Evolutionary conservation across 1,284 basidiomycete species (phyloP).

Genomic region (Abortiporus biennis): DNA sequence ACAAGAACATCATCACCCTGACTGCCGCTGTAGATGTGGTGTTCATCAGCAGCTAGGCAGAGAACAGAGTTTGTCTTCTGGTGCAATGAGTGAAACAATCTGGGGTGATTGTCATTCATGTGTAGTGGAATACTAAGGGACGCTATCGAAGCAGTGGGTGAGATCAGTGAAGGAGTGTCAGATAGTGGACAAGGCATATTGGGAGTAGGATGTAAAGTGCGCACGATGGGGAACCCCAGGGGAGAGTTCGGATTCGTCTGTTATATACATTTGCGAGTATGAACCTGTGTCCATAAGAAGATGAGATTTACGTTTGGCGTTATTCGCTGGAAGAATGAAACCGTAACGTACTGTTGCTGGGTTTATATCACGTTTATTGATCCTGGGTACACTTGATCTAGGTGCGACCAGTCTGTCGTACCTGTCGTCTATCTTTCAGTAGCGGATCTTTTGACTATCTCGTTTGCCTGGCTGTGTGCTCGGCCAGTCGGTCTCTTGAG

Average conservation of each 20-base stretch:
- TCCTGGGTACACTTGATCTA: too few relatives aligned
- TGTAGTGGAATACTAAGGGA: slow-evolving; percentile 19
- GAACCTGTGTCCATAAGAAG: too few relatives aligned
- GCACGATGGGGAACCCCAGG: slow-evolving; percentile 18
- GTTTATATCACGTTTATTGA: too few relatives aligned
- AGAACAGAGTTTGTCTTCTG: slow-evolving; percentile 68
- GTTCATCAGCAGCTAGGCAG: slow-evolving; percentile 66
- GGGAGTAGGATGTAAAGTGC: too few relatives aligned
- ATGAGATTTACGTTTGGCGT: too few relatives aligned
- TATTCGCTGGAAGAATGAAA: too few relatives aligned
- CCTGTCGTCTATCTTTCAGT: too few relatives aligned
- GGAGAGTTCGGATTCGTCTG: slow-evolving; percentile 3
- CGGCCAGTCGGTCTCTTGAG: too few relatives aligned
- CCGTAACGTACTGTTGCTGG: too few relatives aligned
- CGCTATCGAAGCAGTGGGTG: slow-evolving; percentile 12
- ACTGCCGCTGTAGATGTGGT: slow-evolving; percentile 80
- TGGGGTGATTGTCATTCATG: slow-evolving; percentile 15
- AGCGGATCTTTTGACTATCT: too few relatives aligned
- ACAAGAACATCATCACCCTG: slow-evolving; percentile 77
- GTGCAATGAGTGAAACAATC: slow-evolving; percentile 60
- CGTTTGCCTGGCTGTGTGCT: too few relatives aligned
- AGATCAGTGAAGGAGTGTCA: slow-evolving; percentile 4
- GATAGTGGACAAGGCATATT: slow-evolving; percentile 15
- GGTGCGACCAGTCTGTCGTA: too few relatives aligned
- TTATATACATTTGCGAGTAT: neutral